These are phyloP conservation scores for Hanseniaspora clermontiae DNA, from an alignment of 805 yeast species.

Conservation along the genomic window DNA sequence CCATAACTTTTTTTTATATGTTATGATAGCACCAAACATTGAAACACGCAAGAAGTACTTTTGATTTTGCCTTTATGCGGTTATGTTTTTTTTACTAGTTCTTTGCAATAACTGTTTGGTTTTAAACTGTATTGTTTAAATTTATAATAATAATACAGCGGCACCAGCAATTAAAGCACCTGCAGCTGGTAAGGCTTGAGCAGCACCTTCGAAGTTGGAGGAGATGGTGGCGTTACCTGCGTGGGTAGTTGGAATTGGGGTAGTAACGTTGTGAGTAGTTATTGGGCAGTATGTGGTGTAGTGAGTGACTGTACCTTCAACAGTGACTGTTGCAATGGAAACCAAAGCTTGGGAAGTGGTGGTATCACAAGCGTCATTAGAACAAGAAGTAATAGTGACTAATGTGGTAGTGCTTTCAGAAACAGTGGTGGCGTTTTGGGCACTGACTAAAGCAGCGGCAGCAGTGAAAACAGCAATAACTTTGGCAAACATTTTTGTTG, in stretches of 20 bases:
- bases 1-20: too few relatives aligned
- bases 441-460: slow-evolving; percentile 18
- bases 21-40: not conserved
- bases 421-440: slow-evolving; percentile 20
- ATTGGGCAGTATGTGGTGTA: slow-evolving; percentile 29
- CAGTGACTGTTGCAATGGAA: slow-evolving; percentile 28
- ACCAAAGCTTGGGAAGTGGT: slow-evolving; percentile 27
- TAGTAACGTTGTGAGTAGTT: slow-evolving; percentile 24
- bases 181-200: slow-evolving; percentile 35
- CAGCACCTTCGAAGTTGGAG: slow-evolving; percentile 29
- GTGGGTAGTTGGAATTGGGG: slow-evolving; percentile 19
- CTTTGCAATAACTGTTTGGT: too few relatives aligned
- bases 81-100: too few relatives aligned
- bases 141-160: slow-evolving; percentile 38
- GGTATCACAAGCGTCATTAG: slow-evolving; percentile 25
- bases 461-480: slow-evolving; percentile 29
- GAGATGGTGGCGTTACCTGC: slow-evolving; percentile 17
- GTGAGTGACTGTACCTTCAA: slow-evolving; percentile 27
- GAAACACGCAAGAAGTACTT: too few relatives aligned
- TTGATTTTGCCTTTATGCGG: too few relatives aligned
- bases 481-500: slow-evolving; percentile 30
- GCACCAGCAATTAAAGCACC: slow-evolving; percentile 40
- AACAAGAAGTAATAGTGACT: slow-evolving; percentile 29
- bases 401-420: slow-evolving; percentile 25
- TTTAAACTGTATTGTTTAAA: slow-evolving; percentile 3